phyloP scores from a whole-genome alignment of 345 rosid species.

The Eucalyptus pumila region DNA sequence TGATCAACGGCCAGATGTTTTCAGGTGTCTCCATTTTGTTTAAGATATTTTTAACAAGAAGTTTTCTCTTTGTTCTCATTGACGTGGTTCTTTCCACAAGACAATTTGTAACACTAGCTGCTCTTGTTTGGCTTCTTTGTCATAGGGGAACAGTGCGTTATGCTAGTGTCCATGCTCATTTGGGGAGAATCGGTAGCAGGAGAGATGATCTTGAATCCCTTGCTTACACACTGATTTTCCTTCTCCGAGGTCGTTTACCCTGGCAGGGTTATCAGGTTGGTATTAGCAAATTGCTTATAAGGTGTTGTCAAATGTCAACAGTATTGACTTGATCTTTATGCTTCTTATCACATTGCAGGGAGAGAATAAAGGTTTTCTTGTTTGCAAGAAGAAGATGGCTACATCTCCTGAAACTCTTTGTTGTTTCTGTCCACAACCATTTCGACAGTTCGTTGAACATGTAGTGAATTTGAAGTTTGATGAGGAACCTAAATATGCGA shows the following conservation, averaged over 20 bases:
- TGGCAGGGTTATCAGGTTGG: conserved; percentile 77
- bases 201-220: conserved; percentile 85
- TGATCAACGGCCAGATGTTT: conserved; percentile 77
- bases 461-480: conserved; percentile 63
- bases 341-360: conserved; percentile 20
- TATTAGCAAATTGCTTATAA: background rate
- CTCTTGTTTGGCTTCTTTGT: background rate
- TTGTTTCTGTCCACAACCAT: conserved; percentile 51
- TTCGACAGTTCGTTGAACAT: conserved; percentile 50
- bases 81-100: background rate
- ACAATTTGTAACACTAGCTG: background rate
- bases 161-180: conserved; percentile 73
- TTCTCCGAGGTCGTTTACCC: conserved; percentile 69
- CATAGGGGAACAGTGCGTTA: conserved; percentile 75
- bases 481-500: conserved; percentile 58
- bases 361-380: conserved; percentile 62
- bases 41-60: background rate
- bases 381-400: conserved; percentile 75
- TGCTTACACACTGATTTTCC: conserved; percentile 74
- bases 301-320: background rate
- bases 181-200: conserved; percentile 66
- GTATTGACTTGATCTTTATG: background rate
- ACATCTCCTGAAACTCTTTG: conserved; percentile 48
- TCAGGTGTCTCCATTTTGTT: conserved; percentile 23
- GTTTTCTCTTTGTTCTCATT: background rate